A percentile compares a stretch with the other conserved stretches of the same genome.
Evolutionary conservation across 352 stramenopile genomes (phyloP).

Genomic region (Plasmopara halstedii): DNA sequence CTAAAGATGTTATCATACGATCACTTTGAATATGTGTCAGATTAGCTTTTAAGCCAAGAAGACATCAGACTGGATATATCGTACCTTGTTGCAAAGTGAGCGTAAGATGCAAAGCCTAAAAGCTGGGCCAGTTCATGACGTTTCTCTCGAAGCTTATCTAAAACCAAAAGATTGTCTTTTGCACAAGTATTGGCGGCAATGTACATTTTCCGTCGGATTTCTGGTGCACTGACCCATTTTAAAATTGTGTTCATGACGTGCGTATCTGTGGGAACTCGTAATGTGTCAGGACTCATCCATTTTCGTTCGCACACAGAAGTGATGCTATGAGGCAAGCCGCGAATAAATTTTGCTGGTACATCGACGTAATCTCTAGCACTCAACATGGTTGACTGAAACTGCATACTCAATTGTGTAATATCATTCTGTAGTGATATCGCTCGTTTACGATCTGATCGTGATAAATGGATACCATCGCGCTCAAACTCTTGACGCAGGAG

Average conservation of each 20-base stretch:
- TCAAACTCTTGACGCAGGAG: constrained; percentile 92
- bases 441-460: constrained; percentile 47
- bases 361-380: constrained; percentile 56
- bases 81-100: constrained; percentile 88
- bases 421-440: constrained; percentile 87
- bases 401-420: constrained; percentile 77
- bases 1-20: constrained; percentile 80
- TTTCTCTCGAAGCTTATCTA: constrained; percentile 83
- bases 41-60: neutral
- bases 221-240: constrained; percentile 77
- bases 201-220: constrained; percentile 87
- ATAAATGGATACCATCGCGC: constrained; percentile 92
- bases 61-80: neutral
- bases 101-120: constrained; percentile 88
- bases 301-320: constrained; percentile 56
- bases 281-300: constrained; percentile 44
- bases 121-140: constrained; percentile 84
- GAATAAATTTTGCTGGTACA: constrained; percentile 45
- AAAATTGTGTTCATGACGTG: constrained; percentile 89
- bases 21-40: constrained; percentile 24
- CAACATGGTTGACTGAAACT: constrained; percentile 86
- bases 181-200: constrained; percentile 81
- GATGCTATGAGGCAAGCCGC: constrained; percentile 50
- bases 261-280: constrained; percentile 72
- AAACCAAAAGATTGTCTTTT: constrained; percentile 54